Percentiles rank a stretch among this genome's conserved stretches.
Evolutionary conservation across 441 rosid genomes (phyloP).

Genomic region (Viola pubescens): DNA sequence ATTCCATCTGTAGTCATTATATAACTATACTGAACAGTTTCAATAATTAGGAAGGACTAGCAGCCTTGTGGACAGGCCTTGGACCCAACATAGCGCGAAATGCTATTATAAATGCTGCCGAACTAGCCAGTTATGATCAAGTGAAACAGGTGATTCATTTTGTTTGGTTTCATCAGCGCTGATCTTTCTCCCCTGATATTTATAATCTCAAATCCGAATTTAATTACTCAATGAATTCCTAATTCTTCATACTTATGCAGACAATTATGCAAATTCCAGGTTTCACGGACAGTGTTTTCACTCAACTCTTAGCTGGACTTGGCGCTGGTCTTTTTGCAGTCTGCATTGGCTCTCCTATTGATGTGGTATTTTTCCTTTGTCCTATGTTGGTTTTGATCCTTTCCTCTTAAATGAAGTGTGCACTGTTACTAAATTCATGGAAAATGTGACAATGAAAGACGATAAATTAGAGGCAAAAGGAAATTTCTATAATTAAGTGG

Average conservation of each 20-base stretch:
- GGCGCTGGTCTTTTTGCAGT: constrained; percentile 96
- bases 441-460: background rate
- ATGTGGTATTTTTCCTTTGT: constrained; percentile 55
- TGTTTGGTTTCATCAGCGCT: constrained; percentile 1
- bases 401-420: background rate
- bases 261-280: constrained; percentile 88
- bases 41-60: constrained; percentile 68
- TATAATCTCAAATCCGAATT: background rate
- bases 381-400: constrained; percentile 3
- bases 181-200: constrained; percentile 5
- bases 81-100: constrained; percentile 89
- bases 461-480: background rate
- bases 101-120: constrained; percentile 95
- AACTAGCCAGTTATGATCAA: constrained; percentile 95
- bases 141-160: constrained; percentile 63
- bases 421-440: background rate
- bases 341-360: constrained; percentile 93
- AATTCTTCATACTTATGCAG: constrained; percentile 37
- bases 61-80: constrained; percentile 89
- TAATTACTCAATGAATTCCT: constrained; percentile 5
- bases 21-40: constrained; percentile 7
- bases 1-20: background rate
- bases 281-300: constrained; percentile 72
- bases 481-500: background rate
- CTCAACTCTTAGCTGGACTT: constrained; percentile 85